Conservation (phyloP, 805 yeast genomes). For the Zygosaccharomyces kombuchaensis region DNA sequence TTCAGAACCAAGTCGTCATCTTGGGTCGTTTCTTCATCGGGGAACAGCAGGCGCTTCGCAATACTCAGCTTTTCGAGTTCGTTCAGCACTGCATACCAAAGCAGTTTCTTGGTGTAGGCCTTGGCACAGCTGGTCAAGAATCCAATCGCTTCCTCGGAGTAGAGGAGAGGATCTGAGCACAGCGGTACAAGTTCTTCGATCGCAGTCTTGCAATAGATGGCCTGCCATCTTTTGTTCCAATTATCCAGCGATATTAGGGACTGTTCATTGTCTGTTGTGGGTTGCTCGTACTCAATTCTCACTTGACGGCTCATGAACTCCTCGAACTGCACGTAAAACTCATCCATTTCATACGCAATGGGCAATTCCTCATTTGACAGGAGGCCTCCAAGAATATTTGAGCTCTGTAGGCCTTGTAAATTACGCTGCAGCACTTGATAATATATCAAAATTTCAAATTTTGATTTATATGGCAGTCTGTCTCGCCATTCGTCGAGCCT, state of each 20-base stretch:
- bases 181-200: slow-evolving; percentile 18
- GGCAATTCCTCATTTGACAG: slow-evolving; percentile 25
- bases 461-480: slow-evolving; percentile 22
- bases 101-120: slow-evolving; percentile 17
- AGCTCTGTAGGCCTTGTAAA: slow-evolving; percentile 16
- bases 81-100: slow-evolving; percentile 20
- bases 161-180: slow-evolving; percentile 13
- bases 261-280: neutral
- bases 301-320: slow-evolving; percentile 21
- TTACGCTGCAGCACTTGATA: slow-evolving; percentile 23
- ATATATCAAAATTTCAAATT: slow-evolving; percentile 28
- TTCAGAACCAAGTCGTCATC: slow-evolving; percentile 9
- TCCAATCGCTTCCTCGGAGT: slow-evolving; percentile 15
- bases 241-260: slow-evolving; percentile 6
- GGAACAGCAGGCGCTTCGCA: slow-evolving; percentile 3
- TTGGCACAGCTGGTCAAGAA: slow-evolving; percentile 15
- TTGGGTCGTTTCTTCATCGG: slow-evolving; percentile 5
- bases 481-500: slow-evolving; percentile 30
- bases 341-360: slow-evolving; percentile 35
- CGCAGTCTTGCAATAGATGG: slow-evolving; percentile 23
- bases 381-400: slow-evolving; percentile 18
- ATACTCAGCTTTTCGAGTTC: slow-evolving; percentile 18
- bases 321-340: slow-evolving; percentile 25
- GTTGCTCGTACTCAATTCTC: slow-evolving; percentile 11
- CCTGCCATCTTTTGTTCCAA: slow-evolving; percentile 31